A percentile compares a stretch with the other conserved stretches of the same genome.
These are phyloP conservation scores for Polytolypa hystricis DNA, from an alignment of 2,329 filamentous ascomycete genomes.

Conservation along the genomic window DNA sequence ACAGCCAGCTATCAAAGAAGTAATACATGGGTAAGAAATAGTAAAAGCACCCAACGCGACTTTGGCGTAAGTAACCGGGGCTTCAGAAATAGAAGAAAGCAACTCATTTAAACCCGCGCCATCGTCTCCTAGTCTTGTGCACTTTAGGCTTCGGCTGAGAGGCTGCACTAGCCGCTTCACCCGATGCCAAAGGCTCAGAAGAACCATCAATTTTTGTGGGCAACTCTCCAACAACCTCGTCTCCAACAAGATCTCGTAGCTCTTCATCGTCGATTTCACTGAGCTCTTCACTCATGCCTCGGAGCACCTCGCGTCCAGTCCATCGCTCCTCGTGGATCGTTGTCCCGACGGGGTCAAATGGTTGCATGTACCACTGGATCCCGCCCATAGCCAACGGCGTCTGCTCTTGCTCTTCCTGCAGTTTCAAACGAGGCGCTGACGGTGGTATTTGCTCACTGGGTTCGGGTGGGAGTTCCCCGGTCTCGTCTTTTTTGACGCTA, in stretches of 20 bases:
- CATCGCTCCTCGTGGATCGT: constrained; percentile 66
- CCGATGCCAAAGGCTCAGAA: too few relatives aligned
- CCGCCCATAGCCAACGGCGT: constrained; percentile 58
- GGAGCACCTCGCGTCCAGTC: constrained; percentile 59
- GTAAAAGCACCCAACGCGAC: too few relatives aligned
- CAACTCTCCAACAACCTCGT: constrained; percentile 32
- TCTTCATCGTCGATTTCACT: constrained; percentile 90
- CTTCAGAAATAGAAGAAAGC: too few relatives aligned
- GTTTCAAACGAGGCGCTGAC: constrained; percentile 23
- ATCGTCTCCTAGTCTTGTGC: constrained; percentile 22
- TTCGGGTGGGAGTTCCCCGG: constrained; percentile 26
- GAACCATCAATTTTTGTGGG: not conserved
- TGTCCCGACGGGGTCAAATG: constrained; percentile 69
- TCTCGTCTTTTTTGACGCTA: constrained; percentile 17
- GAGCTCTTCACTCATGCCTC: constrained; percentile 70
- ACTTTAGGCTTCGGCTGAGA: constrained; percentile 14
- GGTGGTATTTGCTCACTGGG: constrained; percentile 35
- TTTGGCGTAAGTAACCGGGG: too few relatives aligned
- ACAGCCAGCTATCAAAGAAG: too few relatives aligned
- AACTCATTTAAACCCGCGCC: constrained; percentile 21
- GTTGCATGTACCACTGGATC: constrained; percentile 75
- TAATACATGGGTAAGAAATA: too few relatives aligned
- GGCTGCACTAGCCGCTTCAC: not conserved
- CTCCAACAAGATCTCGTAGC: constrained; percentile 54
- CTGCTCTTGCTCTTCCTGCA: constrained; percentile 26